Evolutionary conservation across 345 rosid species (phyloP), one percentile per base, ranked within the genome.

Genomic region (Moricandia arvensis): DNA sequence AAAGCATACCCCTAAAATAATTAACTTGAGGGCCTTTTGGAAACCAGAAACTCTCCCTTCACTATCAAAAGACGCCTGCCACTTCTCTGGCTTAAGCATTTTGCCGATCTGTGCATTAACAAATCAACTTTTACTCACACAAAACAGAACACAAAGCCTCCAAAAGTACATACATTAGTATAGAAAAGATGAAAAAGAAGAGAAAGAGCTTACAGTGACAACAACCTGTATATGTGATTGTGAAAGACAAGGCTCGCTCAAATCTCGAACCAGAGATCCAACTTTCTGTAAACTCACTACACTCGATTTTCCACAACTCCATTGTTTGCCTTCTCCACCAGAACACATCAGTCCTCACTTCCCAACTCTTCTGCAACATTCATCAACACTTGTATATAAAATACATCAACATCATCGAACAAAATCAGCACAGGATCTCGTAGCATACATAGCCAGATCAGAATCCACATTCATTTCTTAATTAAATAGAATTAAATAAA

Each of bases 61-160:
- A 31, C 81, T 67, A 74, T 89, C 95, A 84, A 90, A 93, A 82
- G 71, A 72, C 60, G 91, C 83, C 31, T 85, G 91, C 96, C 96
- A 93, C 83, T 90, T 93, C 64, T 89, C 93, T 24, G 88, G 93
- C 84, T 90, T 90, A 82, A 90, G 98, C 90, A 87, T 87, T 87
- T 83, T 90, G 76, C 82, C 80, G 64, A 87, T 79, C 96, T 90
- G 88, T 68, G 33, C 82, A 83, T 72, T 29, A n/a, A 78, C 49
- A 59, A 13, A 29, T 24, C 35, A 38, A 24, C 4, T 47, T 15
- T 64, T 5, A 60, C 29, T 30, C 79, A 60, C 68, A 75, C 4
- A 30, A 0, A 43, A 66, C 1, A 11, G 1, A 4, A 8, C 2
- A n/a, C 1, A 5, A 49, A 49, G 64, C 11, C 12, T 60, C 31